Conservation (phyloP, 2,329 filamentous ascomycete genomes). For the Capronia coronata region DNA sequence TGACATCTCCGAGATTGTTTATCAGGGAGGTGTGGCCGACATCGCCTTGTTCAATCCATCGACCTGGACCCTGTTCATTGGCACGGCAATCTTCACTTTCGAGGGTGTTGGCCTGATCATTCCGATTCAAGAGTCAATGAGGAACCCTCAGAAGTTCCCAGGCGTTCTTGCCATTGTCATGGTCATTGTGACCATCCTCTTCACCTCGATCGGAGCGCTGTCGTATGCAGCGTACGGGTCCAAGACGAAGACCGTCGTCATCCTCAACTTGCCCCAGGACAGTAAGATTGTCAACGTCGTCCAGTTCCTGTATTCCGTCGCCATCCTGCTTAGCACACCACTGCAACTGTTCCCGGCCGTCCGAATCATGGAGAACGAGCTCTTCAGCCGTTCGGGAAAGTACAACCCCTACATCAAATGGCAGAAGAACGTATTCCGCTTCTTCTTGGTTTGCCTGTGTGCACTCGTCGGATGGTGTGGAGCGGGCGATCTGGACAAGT, state of each 20-base stretch:
- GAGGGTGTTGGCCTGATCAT: slow-evolving; percentile 97
- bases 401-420: slow-evolving; percentile 99
- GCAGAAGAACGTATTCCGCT: slow-evolving; percentile 97
- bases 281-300: slow-evolving; percentile 91
- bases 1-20: slow-evolving; percentile 75
- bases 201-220: slow-evolving; percentile 82
- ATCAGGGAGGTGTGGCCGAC: slow-evolving; percentile 68
- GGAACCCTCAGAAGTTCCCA: slow-evolving; percentile 81
- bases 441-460: slow-evolving; percentile 82
- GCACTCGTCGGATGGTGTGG: slow-evolving; percentile 85
- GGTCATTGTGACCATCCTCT: slow-evolving; percentile 88
- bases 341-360: slow-evolving; percentile 97
- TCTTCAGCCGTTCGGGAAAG: slow-evolving; percentile 91
- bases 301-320: slow-evolving; percentile 93
- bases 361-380: slow-evolving; percentile 86
- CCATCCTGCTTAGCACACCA: slow-evolving; percentile 92
- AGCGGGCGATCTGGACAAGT: slow-evolving; percentile 91
- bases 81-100: slow-evolving; percentile 97
- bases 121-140: slow-evolving; percentile 97
- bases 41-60: slow-evolving; percentile 84
- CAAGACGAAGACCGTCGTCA: slow-evolving; percentile 89
- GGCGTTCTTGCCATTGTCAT: slow-evolving; percentile 82
- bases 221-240: slow-evolving; percentile 96
- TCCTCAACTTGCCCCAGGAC: slow-evolving; percentile 93
- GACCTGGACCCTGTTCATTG: slow-evolving; percentile 96